phyloP scores from a whole-genome alignment of 352 stramenopile species.

The Globisporangium parvum region DNA sequence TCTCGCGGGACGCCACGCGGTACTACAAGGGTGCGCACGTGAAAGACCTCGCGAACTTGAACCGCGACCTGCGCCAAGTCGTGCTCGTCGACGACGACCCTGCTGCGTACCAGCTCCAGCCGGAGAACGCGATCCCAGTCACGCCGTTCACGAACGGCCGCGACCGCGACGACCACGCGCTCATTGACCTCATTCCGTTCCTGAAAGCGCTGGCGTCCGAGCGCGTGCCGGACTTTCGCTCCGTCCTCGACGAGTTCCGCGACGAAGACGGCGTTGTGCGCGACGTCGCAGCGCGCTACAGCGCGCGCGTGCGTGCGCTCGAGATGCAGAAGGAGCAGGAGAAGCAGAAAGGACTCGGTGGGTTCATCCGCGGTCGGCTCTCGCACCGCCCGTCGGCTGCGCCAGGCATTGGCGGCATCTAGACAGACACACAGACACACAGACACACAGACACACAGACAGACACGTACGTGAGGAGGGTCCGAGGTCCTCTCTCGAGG shows the following conservation, averaged over 20 bases:
- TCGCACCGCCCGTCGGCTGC: slow-evolving; percentile 39
- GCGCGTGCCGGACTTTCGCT: slow-evolving; percentile 68
- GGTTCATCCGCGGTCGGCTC: slow-evolving; percentile 74
- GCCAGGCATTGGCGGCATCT: slow-evolving; percentile 9
- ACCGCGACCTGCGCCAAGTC: slow-evolving; percentile 74
- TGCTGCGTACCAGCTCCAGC: slow-evolving; percentile 74
- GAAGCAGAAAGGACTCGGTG: slow-evolving; percentile 77
- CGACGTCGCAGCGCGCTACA: slow-evolving; percentile 72
- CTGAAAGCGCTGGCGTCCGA: slow-evolving; percentile 76
- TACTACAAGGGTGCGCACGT: slow-evolving; percentile 82
- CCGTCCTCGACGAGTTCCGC: slow-evolving; percentile 71
- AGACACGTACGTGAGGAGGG: not conserved
- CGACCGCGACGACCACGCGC: slow-evolving; percentile 71
- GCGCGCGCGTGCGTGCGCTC: slow-evolving; percentile 64
- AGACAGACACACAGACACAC: not conserved
- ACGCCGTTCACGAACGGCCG: slow-evolving; percentile 73
- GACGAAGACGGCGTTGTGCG: slow-evolving; percentile 77
- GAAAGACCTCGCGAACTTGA: slow-evolving; percentile 77
- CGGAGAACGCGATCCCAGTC: slow-evolving; percentile 79
- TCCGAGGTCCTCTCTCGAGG: not conserved
- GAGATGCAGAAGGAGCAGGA: slow-evolving; percentile 80
- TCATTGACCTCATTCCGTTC: slow-evolving; percentile 83
- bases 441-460: not conserved
- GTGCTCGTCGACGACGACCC: slow-evolving; percentile 84
- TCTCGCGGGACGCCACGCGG: slow-evolving; percentile 76